Evolutionary conservation across 306 rosid species (phyloP).

Genomic region (Quercus engelmannii): DNA sequence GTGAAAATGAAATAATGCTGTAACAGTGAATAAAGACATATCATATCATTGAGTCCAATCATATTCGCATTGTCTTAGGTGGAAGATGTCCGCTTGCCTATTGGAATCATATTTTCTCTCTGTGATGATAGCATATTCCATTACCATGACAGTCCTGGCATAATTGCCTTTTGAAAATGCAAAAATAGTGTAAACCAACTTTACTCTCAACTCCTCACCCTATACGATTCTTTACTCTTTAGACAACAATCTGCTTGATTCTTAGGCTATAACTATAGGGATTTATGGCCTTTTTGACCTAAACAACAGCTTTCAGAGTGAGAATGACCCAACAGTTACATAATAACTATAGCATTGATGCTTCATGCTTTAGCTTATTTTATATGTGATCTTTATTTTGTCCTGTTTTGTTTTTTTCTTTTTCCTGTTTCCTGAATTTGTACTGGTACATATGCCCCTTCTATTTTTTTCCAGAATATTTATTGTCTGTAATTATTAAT

Average conservation of each 20-base stretch:
- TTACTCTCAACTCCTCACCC: too few species aligned
- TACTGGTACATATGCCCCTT: too few species aligned
- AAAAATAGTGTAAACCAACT: neutral
- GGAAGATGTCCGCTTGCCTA: neutral
- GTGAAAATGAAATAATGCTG: too few species aligned
- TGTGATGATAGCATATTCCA: neutral
- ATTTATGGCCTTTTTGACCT: neutral
- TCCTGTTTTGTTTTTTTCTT: neutral
- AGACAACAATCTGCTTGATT: neutral
- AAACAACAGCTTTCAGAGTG: neutral
- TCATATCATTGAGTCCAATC: neutral
- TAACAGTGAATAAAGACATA: too few species aligned
- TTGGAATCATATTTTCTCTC: neutral
- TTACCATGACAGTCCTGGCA: neutral
- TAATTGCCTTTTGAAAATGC: neutral
- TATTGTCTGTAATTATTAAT: neutral
- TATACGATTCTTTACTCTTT: neutral
- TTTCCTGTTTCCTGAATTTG: too few species aligned
- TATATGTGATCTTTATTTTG: neutral
- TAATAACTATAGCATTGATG: too few species aligned
- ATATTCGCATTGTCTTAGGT: neutral
- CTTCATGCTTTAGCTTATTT: neutral
- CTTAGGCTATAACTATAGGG: neutral
- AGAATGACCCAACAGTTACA: neutral
- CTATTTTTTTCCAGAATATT: too few species aligned